Conservation (phyloP, 2,329 filamentous ascomycete genomes). For the Pseudocercospora vitis region DNA sequence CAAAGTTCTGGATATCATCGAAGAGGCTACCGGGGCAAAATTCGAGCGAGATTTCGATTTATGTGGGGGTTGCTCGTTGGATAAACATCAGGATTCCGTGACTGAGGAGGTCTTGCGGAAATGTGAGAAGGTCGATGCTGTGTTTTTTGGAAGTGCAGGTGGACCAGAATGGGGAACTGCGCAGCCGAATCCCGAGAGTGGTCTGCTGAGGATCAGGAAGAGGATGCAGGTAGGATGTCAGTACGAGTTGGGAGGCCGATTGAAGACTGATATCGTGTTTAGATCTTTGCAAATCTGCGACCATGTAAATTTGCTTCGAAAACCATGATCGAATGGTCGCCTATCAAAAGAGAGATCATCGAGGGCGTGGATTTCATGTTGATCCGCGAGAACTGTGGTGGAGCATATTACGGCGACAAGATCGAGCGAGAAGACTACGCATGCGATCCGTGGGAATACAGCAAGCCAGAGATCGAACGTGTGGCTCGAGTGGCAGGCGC, state of each 20-base stretch:
- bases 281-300: conserved; percentile 52
- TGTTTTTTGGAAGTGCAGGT: conserved; percentile 52
- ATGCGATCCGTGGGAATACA: conserved; percentile 53
- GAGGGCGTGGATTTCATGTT: conserved; percentile 52
- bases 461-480: conserved; percentile 48
- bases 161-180: conserved; percentile 49
- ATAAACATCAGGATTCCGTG: conserved; percentile 48
- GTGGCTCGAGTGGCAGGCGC: conserved; percentile 50
- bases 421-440: conserved; percentile 46
- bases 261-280: not conserved
- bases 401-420: conserved; percentile 54
- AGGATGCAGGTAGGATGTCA: conserved; percentile 40
- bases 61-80: conserved; percentile 44
- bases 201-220: conserved; percentile 44
- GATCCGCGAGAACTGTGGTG: conserved; percentile 53
- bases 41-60: conserved; percentile 39
- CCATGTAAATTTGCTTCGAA: conserved; percentile 51
- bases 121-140: conserved; percentile 45
- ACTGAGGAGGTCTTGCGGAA: conserved; percentile 47
- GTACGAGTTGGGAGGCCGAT: not conserved
- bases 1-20: conserved; percentile 48
- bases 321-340: conserved; percentile 41
- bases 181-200: conserved; percentile 49
- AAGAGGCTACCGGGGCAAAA: conserved; percentile 28
- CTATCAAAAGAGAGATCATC: conserved; percentile 50